phyloP scores from a whole-genome alignment of 2,329 filamentous ascomycete genomes.

The Sarocladiaceae sp. region DNA sequence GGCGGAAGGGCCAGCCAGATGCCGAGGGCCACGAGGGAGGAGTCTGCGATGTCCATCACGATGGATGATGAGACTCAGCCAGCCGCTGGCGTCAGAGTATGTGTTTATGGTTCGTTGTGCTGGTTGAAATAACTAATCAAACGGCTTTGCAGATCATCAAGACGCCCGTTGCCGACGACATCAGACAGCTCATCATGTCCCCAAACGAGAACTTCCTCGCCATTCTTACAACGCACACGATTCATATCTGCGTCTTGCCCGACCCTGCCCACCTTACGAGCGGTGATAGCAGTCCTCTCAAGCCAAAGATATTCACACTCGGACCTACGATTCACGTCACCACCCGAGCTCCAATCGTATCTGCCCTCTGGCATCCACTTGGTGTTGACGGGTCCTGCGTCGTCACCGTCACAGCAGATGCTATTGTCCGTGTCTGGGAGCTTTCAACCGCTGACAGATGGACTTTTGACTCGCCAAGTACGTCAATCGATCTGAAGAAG shows the following conservation, averaged over 20 bases:
- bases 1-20: constrained; percentile 25
- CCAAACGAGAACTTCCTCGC: constrained; percentile 77
- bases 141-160: constrained; percentile 57
- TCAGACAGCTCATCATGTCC: constrained; percentile 79
- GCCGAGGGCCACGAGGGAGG: constrained; percentile 42
- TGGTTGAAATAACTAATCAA: constrained; percentile 11
- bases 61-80: constrained; percentile 22
- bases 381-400: constrained; percentile 75
- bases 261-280: constrained; percentile 69
- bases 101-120: constrained; percentile 12
- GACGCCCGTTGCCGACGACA: constrained; percentile 71
- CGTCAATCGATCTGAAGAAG: constrained; percentile 84
- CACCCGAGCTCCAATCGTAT: constrained; percentile 72
- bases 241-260: constrained; percentile 82
- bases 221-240: constrained; percentile 78
- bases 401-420: constrained; percentile 83
- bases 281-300: constrained; percentile 61
- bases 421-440: constrained; percentile 86
- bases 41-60: constrained; percentile 31
- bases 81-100: constrained; percentile 26
- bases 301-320: constrained; percentile 82
- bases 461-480: constrained; percentile 77
- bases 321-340: constrained; percentile 89
- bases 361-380: constrained; percentile 87
- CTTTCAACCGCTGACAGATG: constrained; percentile 75